Evolutionary conservation across 192 early-diverging fungal species (phyloP).

Genomic region (Mycoemilia scoparia): DNA sequence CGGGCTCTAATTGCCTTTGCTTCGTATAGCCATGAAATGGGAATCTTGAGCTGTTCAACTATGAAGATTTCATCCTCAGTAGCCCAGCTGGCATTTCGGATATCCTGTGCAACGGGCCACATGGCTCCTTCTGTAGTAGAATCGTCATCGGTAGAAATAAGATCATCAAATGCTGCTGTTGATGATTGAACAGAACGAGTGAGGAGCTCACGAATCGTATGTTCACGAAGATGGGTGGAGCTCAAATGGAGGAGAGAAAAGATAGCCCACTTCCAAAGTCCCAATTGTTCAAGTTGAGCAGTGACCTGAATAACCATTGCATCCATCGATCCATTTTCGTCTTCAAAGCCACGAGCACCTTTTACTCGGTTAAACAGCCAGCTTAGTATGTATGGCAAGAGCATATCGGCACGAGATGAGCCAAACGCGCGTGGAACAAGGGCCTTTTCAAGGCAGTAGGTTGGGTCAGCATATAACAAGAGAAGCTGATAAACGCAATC

Average conservation of each 20-base stretch:
- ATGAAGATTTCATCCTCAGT: slow-evolving; percentile 33
- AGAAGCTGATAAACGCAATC: slow-evolving; percentile 66
- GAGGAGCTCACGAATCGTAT: slow-evolving; percentile 21
- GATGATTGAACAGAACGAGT: slow-evolving; percentile 3
- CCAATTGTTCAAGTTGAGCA: slow-evolving; percentile 48
- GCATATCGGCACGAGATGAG: slow-evolving; percentile 40
- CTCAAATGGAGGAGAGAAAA: slow-evolving; percentile 57
- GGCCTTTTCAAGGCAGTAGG: slow-evolving; percentile 34
- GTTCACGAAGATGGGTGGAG: slow-evolving; percentile 17
- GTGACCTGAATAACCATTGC: slow-evolving; percentile 1
- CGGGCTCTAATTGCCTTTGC: slow-evolving; percentile 27
- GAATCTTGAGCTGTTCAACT: slow-evolving; percentile 35
- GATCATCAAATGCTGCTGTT: slow-evolving; percentile 2
- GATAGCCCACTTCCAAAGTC: slow-evolving; percentile 70
- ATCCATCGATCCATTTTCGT: slow-evolving; percentile 8
- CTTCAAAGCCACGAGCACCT: slow-evolving; percentile 26
- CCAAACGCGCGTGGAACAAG: slow-evolving; percentile 40
- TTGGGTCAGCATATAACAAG: slow-evolving; percentile 30
- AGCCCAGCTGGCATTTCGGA: background rate
- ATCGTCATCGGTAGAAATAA: slow-evolving; percentile 4
- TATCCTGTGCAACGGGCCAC: slow-evolving; percentile 2
- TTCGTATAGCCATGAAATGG: slow-evolving; percentile 33
- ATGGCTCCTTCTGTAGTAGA: slow-evolving; percentile 1
- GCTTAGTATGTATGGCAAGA: slow-evolving; percentile 48
- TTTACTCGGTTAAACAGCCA: slow-evolving; percentile 28